Conservation (phyloP, 352 stramenopile species). For the Globisporangium nodosum region DNA sequence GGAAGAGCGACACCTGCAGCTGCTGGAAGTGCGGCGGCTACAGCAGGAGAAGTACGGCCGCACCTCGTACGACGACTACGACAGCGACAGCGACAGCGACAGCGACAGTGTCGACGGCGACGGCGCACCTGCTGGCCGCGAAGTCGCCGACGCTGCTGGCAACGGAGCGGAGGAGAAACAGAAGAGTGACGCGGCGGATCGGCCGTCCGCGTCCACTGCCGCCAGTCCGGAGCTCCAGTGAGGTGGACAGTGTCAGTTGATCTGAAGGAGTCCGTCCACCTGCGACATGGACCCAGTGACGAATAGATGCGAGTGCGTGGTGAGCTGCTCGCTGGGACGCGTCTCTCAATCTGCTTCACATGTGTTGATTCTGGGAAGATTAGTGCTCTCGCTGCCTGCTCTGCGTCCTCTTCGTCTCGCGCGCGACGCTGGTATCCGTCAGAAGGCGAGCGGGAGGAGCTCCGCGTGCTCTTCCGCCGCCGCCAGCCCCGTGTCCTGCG, state of each 20-base stretch:
- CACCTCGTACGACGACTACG: constrained; percentile 32
- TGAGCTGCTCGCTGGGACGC: neutral
- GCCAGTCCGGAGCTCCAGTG: neutral
- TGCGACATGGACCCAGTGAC: neutral
- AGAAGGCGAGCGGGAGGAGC: neutral
- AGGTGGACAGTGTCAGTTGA: neutral
- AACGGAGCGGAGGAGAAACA: neutral
- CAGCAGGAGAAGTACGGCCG: constrained; percentile 72
- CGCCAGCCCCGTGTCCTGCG: neutral
- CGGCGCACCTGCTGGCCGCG: constrained; percentile 2
- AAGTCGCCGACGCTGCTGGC: neutral
- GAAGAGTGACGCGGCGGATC: neutral
- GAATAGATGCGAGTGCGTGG: neutral
- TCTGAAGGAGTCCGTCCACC: neutral
- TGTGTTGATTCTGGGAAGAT: neutral
- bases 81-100: constrained; percentile 45
- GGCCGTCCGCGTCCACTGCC: neutral
- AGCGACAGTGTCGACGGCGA: neutral
- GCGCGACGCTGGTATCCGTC: neutral
- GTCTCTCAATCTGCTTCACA: neutral
- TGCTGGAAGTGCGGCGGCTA: constrained; percentile 63
- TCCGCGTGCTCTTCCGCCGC: no score
- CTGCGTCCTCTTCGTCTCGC: no score
- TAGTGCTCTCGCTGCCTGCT: neutral
- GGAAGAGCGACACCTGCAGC: constrained; percentile 44